These are phyloP conservation scores for Marchantia paleacea DNA, from an alignment of 225 moss, liverwort and hornwort genomes.

Conservation along the genomic window DNA sequence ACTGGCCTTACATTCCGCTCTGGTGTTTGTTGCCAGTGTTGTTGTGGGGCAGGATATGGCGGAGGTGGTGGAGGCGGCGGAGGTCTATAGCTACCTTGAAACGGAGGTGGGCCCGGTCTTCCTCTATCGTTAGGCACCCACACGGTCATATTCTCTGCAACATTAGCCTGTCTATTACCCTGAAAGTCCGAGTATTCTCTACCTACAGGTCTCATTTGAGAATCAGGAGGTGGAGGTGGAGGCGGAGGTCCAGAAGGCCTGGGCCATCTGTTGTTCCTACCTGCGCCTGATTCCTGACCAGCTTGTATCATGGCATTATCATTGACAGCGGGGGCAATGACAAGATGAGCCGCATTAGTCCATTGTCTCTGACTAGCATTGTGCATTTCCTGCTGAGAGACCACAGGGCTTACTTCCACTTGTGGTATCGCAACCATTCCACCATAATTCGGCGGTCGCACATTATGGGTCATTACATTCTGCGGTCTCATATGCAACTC, in stretches of 20 bases:
- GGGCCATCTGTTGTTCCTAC: conserved; percentile 37
- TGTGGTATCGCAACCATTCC: conserved; percentile 32
- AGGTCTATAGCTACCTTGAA: conserved; percentile 26
- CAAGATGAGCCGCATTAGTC: conserved; percentile 38
- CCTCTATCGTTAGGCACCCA: conserved; percentile 35
- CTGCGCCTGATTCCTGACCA: conserved; percentile 34
- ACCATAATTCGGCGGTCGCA: conserved; percentile 32
- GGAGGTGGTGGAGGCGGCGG: conserved; percentile 31
- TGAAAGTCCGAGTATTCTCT: conserved; percentile 32
- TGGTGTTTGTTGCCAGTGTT: conserved; percentile 30
- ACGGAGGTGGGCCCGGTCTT: conserved; percentile 28
- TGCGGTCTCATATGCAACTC: conserved; percentile 71
- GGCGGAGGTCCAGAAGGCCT: conserved; percentile 13
- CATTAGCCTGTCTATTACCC: conserved; percentile 25
- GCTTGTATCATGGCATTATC: conserved; percentile 31
- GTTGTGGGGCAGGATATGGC: conserved; percentile 21
- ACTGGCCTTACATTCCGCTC: conserved; percentile 20
- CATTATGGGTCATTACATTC: conserved; percentile 53
- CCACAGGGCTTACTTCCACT: conserved; percentile 28
- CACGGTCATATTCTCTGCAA: conserved; percentile 23
- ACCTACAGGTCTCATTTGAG: conserved; percentile 24
- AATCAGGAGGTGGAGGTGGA: conserved; percentile 24
- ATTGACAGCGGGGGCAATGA: conserved; percentile 25
- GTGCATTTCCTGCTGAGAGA: conserved; percentile 36
- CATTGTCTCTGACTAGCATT: conserved; percentile 34